These are phyloP conservation scores for Globisporangium uncinulatum DNA, from an alignment of 352 stramenopile genomes.

Conservation along the genomic window DNA sequence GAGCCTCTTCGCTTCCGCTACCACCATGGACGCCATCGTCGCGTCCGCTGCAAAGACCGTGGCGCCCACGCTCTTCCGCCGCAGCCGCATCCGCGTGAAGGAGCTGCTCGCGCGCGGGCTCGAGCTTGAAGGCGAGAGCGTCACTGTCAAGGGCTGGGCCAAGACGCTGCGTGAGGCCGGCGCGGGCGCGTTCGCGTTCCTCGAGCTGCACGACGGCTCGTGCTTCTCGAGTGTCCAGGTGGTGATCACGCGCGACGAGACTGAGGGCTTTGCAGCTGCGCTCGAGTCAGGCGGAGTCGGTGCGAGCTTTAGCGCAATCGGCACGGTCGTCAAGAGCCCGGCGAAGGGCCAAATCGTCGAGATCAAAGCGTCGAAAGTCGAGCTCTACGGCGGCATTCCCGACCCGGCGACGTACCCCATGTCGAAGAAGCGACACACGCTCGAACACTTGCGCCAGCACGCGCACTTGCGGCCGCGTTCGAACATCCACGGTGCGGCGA, in stretches of 20 bases:
- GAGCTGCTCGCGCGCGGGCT: slow-evolving; percentile 60
- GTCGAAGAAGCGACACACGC: slow-evolving; percentile 90
- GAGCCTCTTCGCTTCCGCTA: not conserved
- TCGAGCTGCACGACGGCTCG: slow-evolving; percentile 95
- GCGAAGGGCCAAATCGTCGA: slow-evolving; percentile 92
- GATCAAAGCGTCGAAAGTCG: slow-evolving; percentile 84
- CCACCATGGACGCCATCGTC: slow-evolving; percentile 52
- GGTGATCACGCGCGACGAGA: slow-evolving; percentile 73
- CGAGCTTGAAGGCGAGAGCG: slow-evolving; percentile 69
- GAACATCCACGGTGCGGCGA: slow-evolving; percentile 89
- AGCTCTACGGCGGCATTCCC: slow-evolving; percentile 82
- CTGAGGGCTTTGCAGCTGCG: slow-evolving; percentile 71
- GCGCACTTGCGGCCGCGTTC: slow-evolving; percentile 91
- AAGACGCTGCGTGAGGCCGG: slow-evolving; percentile 88
- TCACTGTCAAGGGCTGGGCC: slow-evolving; percentile 93
- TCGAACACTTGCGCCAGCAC: slow-evolving; percentile 91
- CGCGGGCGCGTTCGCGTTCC: slow-evolving; percentile 89
- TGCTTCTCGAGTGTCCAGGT: slow-evolving; percentile 86
- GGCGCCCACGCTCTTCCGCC: slow-evolving; percentile 63
- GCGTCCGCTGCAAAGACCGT: slow-evolving; percentile 31
- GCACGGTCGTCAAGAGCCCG: slow-evolving; percentile 81
- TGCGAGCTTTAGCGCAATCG: slow-evolving; percentile 77
- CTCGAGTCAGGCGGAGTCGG: slow-evolving; percentile 81
- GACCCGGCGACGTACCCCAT: slow-evolving; percentile 89
- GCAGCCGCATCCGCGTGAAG: slow-evolving; percentile 83